These are phyloP conservation scores for Monosporascus sp. DNA, from an alignment of 2,329 filamentous ascomycete genomes.

Conservation along the genomic window DNA sequence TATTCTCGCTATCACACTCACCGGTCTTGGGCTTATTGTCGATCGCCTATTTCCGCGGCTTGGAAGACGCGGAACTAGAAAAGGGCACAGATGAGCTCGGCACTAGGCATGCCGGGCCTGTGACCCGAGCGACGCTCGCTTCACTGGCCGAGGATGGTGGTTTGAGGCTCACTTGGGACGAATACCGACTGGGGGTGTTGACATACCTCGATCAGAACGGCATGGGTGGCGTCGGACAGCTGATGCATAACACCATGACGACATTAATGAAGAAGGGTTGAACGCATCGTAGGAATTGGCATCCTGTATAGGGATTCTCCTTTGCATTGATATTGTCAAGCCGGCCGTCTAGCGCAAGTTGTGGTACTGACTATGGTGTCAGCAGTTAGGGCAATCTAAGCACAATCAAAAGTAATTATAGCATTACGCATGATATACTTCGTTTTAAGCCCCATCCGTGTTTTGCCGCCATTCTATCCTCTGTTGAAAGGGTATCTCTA, in stretches of 20 bases:
- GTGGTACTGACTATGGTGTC: neutral
- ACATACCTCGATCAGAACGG: conserved; percentile 60
- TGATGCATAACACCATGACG: conserved; percentile 81
- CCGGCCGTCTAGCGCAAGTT: too few relatives aligned
- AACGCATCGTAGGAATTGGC: conserved; percentile 15
- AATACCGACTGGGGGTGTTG: conserved; percentile 70
- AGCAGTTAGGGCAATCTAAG: neutral
- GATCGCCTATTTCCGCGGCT: conserved; percentile 46
- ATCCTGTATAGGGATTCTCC: neutral
- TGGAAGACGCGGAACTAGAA: conserved; percentile 51
- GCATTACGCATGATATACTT: neutral
- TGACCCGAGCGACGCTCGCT: conserved; percentile 61
- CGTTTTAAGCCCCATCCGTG: neutral
- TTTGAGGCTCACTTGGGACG: conserved; percentile 61
- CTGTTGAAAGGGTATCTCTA: conserved; percentile 28
- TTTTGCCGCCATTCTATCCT: conserved; percentile 12
- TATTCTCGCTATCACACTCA: conserved; percentile 56
- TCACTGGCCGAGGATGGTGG: conserved; percentile 62
- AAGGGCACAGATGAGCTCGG: conserved; percentile 31
- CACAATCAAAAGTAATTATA: neutral
- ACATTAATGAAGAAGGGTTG: conserved; percentile 51
- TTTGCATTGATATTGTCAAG: neutral
- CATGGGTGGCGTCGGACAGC: conserved; percentile 58
- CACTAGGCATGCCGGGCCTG: conserved; percentile 58
- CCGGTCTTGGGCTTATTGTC: conserved; percentile 52